Base-by-base conservation (phyloP, 805 yeast species). In the Pichia eremophila region DNA sequence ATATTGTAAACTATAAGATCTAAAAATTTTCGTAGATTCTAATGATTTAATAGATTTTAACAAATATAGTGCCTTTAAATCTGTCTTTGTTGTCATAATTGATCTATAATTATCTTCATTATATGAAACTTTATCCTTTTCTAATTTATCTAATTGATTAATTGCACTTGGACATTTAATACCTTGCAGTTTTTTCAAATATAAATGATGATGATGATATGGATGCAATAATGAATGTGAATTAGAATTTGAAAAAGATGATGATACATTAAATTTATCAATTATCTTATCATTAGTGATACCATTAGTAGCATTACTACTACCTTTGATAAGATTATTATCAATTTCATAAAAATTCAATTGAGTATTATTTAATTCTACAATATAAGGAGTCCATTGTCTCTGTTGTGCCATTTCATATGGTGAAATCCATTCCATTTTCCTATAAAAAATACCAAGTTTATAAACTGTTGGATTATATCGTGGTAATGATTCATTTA, bases 311-410 rank as follows among this genome's bases (percentile, higher is more conserved):
- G 4, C 22, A 19, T 19, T 19, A 19, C 22, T 4, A 19, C 22
- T 19, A 19, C 22, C 22, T 19, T 19, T 19, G 22, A 19, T 19
- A 19, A 19, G 22, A 41, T 48, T 68, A 5, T 29, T 29, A 29
- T 29, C 12, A 29, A 29, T 10, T 17, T 64, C 57, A 61, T 84
- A 85, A 46, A 90, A 68, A 62, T 85, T 85, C 35, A 90, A 67
- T 65, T 87, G 95, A 2, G 97, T 90, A 18, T 91, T 85, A 69
- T 90, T 88, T 44, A 90, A 68, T 58, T 85, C 95, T 63, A 87
- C 70, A 22, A 84, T 69, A 40, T 74, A 74, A 40, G 74, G 69
- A 54, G 72, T 74, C 98, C 98, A 90, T 11, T 77, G 73, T 51
- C 95, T 70, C 9, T 70, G 62, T 2, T 79, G 71, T 0, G 95